A percentile compares a stretch with the other conserved stretches of the same genome.
These are phyloP conservation scores for Chamaenerion angustifolium DNA, from an alignment of 345 rosid species.

Conservation along the genomic window DNA sequence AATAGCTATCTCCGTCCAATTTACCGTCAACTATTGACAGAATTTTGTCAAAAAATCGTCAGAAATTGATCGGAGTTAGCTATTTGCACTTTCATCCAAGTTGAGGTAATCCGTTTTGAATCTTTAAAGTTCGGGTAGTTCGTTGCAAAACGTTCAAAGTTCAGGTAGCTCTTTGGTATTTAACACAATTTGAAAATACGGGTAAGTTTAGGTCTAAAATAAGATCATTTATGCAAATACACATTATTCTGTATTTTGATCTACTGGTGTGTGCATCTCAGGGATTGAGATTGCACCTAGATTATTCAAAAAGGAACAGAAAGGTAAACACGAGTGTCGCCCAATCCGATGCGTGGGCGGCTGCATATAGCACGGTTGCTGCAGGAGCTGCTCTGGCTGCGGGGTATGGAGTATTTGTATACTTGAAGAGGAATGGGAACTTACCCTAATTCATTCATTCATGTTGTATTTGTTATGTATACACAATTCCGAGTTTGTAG, in stretches of 20 bases:
- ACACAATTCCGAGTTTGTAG: background rate
- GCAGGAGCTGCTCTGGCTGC: conserved; percentile 92
- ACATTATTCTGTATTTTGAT: background rate
- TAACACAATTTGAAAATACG: too few relatives aligned
- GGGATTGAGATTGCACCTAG: conserved; percentile 87
- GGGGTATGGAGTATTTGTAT: conserved; percentile 72
- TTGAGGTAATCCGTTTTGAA: too few relatives aligned
- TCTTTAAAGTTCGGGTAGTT: too few relatives aligned
- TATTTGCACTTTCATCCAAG: too few relatives aligned
- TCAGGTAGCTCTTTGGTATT: too few relatives aligned
- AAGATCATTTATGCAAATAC: background rate
- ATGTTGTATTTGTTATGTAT: background rate
- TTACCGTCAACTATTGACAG: too few relatives aligned
- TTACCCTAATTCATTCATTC: background rate
- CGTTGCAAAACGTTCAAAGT: too few relatives aligned
- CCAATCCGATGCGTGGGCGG: conserved; percentile 67
- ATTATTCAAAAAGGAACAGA: conserved; percentile 36
- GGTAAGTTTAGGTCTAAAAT: too few relatives aligned
- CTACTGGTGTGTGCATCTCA: conserved; percentile 28
- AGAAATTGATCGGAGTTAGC: too few relatives aligned
- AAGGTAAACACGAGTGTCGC: conserved; percentile 38
- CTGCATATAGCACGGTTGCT: conserved; percentile 79
- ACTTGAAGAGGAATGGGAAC: conserved; percentile 42
- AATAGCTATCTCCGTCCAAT: too few relatives aligned
- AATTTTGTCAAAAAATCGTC: too few relatives aligned